A percentile compares a stretch with the other conserved stretches of the same genome.
Evolutionary conservation across 768 basidiomycete species (phyloP).

Genomic region (Cystobasidium ongulense): DNA sequence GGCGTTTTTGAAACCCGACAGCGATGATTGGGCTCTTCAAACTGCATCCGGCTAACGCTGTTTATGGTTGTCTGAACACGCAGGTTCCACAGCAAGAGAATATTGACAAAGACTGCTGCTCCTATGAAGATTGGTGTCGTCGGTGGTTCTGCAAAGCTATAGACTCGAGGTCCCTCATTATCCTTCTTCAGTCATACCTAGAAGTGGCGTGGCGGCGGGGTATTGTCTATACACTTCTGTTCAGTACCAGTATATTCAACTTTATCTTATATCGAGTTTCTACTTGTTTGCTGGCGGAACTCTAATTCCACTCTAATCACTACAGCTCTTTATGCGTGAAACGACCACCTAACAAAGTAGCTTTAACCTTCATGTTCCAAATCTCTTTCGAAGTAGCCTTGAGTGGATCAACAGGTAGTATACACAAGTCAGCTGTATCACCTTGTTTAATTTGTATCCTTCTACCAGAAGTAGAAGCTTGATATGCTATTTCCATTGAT

Average conservation of each 20-base stretch:
- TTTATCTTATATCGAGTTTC: no score
- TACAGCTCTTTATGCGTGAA: conserved; percentile 33
- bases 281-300: neutral
- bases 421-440: conserved; percentile 38
- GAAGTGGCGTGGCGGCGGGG: no score
- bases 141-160: conserved; percentile 10
- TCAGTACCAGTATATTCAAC: no score
- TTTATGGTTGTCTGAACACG: neutral
- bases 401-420: conserved; percentile 35
- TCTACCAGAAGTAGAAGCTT: conserved; percentile 39
- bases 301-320: neutral
- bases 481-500: conserved; percentile 36
- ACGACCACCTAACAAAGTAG: conserved; percentile 40
- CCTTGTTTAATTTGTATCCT: conserved; percentile 32
- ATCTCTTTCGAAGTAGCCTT: conserved; percentile 33
- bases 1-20: neutral
- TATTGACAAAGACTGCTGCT: conserved; percentile 29
- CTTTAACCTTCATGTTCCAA: conserved; percentile 36
- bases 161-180: neutral
- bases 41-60: neutral
- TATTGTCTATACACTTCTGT: neutral
- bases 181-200: neutral
- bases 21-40: conserved; percentile 4
- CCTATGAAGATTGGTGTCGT: conserved; percentile 28
- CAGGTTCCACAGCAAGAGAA: conserved; percentile 23